Base-by-base conservation (phyloP, 169 alveolate genomes). In the Eimeria necatrix region DNA sequence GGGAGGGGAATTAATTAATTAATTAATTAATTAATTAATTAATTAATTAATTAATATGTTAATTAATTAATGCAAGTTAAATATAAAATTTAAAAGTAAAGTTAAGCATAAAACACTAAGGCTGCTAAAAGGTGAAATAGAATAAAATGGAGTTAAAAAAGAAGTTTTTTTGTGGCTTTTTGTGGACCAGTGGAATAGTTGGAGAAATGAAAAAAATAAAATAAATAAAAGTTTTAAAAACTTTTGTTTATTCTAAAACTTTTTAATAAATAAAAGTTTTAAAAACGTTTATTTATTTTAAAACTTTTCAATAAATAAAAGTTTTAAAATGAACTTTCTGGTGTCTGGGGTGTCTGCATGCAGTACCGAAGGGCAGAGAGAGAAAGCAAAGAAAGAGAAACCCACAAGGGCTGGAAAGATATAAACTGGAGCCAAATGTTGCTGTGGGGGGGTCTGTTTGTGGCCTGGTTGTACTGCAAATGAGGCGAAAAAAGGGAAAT, bases 401-500 rank as follows among this genome's bases (percentile, higher is more conserved):
- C 6, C 71, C 56, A 4, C 12, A 60, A 68, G 53, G 51, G 59
- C 18, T 68, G 93, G 24, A 61, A 61, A 49, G 93, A 86, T 51
- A 86, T 86, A 60, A 86, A 86, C 93, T 86, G 93, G 93, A 74
- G 93, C 9, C 93, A 86, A 84, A 26, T 86, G 81, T 48, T 86
- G 68, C 60, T 86, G 93, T 86, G 93, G 93, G 81, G 18, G 32
- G 26, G 93, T 22, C 20, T 86, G n/a, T 61, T 86, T 22, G 70
- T 59, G 41, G 93, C 71, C 48, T 86, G 93, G 93, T 32, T 86
- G 51, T 86, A 86, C 84, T 86, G 64, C 84, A 86, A 86, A 52
- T 86, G 78, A 68, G 64, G 64, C 20, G 64, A 14, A 56, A 14
- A 56, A n/a, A n/a, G n/a, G n/a, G n/a, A n/a, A n/a, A n/a, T n/a